A percentile compares a stretch with the other conserved stretches of the same genome.
Evolutionary conservation across 139 green algal genomes (phyloP).

Genomic region (Picochlorum sp.): DNA sequence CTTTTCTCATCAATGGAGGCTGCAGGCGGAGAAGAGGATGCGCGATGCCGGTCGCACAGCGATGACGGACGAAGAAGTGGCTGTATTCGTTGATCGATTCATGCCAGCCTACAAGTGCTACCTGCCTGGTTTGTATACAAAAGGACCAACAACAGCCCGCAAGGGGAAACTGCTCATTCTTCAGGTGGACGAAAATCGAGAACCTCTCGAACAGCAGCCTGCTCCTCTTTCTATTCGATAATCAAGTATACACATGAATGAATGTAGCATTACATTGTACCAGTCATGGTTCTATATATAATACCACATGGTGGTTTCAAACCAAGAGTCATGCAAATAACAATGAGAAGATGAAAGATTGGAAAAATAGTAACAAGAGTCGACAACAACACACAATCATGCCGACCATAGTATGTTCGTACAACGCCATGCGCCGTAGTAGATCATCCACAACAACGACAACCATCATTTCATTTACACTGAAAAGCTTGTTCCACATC

Average conservation of each 20-base stretch:
- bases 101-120: constrained; percentile 96
- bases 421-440: not conserved
- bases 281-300: too few species aligned
- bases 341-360: too few species aligned
- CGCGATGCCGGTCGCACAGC: constrained; percentile 64
- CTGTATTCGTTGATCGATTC: constrained; percentile 89
- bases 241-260: too few species aligned
- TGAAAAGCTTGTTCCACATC: constrained; percentile 80
- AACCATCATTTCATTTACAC: constrained; percentile 35
- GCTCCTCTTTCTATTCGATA: not conserved
- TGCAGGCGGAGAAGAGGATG: constrained; percentile 88
- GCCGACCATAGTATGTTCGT: too few species aligned
- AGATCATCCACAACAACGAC: not conserved
- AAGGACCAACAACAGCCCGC: constrained; percentile 62
- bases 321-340: too few species aligned
- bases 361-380: too few species aligned
- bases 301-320: too few species aligned
- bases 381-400: too few species aligned
- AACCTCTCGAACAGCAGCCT: not conserved
- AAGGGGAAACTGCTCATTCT: constrained; percentile 55
- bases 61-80: constrained; percentile 84
- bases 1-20: constrained; percentile 64
- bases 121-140: constrained; percentile 64
- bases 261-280: too few species aligned
- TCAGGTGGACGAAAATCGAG: constrained; percentile 52